phyloP scores from a whole-genome alignment of 805 yeast genomes.

The Kuraishia molischiana region DNA sequence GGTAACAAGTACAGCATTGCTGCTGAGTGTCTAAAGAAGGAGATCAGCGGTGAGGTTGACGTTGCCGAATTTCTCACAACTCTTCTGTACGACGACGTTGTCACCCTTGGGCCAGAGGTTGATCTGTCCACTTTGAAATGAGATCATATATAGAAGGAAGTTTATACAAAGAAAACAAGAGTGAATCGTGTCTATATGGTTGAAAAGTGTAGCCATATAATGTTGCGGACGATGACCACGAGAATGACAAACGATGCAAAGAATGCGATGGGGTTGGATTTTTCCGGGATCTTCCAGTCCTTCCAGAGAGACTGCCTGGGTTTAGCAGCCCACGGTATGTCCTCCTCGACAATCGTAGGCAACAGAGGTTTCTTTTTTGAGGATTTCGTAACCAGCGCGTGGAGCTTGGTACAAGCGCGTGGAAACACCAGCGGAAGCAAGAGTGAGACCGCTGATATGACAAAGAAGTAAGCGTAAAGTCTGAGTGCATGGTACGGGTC shows the following conservation, averaged over 20 bases:
- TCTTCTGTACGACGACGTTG: constrained; percentile 63
- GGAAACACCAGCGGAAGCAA: not conserved
- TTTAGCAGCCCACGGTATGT: not conserved
- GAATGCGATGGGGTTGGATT: not conserved
- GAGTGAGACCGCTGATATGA: not conserved
- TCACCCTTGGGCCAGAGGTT: constrained; percentile 30
- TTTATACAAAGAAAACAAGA: no score
- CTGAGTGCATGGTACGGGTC: constrained; percentile 1
- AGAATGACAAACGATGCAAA: not conserved
- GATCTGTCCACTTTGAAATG: constrained; percentile 19
- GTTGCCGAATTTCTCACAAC: constrained; percentile 74
- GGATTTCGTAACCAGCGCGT: not conserved
- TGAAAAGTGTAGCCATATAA: not conserved
- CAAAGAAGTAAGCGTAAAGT: not conserved
- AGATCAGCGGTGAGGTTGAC: constrained; percentile 54
- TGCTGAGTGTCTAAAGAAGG: constrained; percentile 62
- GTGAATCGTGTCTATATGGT: not conserved
- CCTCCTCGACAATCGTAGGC: not conserved
- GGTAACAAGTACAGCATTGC: constrained; percentile 64
- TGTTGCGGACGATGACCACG: not conserved
- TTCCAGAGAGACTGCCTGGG: not conserved
- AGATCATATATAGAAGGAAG: not conserved
- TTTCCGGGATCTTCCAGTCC: not conserved
- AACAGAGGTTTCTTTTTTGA: not conserved
- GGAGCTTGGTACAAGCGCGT: not conserved